Evolutionary conservation across 257 asterid species (phyloP).

Genomic region (Ballota nigra): DNA sequence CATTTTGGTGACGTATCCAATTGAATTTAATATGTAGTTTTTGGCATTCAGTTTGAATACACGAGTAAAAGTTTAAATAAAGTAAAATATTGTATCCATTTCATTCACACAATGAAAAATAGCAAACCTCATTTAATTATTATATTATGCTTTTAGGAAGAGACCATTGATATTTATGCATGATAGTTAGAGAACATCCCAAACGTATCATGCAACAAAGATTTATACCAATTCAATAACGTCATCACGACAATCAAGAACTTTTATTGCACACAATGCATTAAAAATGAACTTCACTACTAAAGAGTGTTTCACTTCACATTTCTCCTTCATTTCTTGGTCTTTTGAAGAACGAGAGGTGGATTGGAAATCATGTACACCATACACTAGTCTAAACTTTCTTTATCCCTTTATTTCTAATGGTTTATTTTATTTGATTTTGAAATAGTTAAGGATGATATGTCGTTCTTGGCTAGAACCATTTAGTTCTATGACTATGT

Average conservation of each 20-base stretch:
- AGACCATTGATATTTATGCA: neutral
- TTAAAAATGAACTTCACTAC: neutral
- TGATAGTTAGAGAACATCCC: neutral
- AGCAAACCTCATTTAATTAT: too few relatives aligned
- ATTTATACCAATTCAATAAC: neutral
- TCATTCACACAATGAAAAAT: too few relatives aligned
- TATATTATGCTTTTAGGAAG: neutral
- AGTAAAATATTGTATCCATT: too few relatives aligned
- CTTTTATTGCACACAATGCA: too few relatives aligned
- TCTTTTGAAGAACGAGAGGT: neutral
- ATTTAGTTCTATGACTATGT: too few relatives aligned
- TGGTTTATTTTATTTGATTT: too few relatives aligned
- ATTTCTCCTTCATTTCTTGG: neutral
- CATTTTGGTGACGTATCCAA: neutral
- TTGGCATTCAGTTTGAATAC: neutral
- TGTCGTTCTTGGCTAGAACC: too few relatives aligned
- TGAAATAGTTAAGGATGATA: neutral
- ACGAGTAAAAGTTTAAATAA: neutral
- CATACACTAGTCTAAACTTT: neutral
- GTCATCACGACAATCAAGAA: neutral
- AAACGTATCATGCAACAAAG: too few relatives aligned
- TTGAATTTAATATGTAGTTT: neutral
- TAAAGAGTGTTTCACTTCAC: neutral
- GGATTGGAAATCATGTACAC: neutral
- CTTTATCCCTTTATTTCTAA: too few relatives aligned